Evolutionary conservation across 129 eudicot species (phyloP).

Genomic region (Silybum marianum): DNA sequence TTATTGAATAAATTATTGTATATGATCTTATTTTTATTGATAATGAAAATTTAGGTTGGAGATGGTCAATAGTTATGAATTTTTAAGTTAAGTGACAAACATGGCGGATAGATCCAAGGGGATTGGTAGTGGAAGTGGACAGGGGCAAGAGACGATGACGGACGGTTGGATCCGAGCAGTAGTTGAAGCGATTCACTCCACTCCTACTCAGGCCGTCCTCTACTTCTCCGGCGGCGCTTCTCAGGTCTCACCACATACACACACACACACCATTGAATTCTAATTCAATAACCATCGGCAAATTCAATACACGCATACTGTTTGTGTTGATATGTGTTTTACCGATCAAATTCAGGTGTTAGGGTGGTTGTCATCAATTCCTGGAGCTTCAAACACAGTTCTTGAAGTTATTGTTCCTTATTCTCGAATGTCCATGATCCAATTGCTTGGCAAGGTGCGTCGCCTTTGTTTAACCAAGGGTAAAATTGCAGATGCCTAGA

Average conservation of each 20-base stretch:
- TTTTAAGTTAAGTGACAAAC: neutral
- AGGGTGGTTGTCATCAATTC: slow-evolving; percentile 81
- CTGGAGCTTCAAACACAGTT: slow-evolving; percentile 95
- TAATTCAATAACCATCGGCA: neutral
- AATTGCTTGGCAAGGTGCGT: slow-evolving; percentile 81
- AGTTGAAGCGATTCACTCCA: slow-evolving; percentile 85
- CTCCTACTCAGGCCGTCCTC: slow-evolving; percentile 88
- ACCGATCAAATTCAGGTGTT: slow-evolving; percentile 47
- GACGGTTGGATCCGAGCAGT: slow-evolving; percentile 56
- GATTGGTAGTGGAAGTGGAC: slow-evolving; percentile 1
- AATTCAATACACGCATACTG: neutral
- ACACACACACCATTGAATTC: neutral
- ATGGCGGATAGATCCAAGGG: slow-evolving; percentile 18
- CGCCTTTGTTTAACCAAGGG: neutral
- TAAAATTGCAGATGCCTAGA: neutral
- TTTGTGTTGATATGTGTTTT: neutral
- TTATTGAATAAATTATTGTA: no score
- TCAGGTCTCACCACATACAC: slow-evolving; percentile 46
- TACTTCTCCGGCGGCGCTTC: slow-evolving; percentile 93
- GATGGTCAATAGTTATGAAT: neutral
- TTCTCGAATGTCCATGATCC: slow-evolving; percentile 90
- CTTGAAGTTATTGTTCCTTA: slow-evolving; percentile 87
- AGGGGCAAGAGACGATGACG: slow-evolving; percentile 35
- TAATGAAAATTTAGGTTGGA: neutral
- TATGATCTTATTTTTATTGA: neutral